These are phyloP conservation scores for Rhododendron williamsianum DNA, from an alignment of 148 eudicot genomes.

Conservation along the genomic window DNA sequence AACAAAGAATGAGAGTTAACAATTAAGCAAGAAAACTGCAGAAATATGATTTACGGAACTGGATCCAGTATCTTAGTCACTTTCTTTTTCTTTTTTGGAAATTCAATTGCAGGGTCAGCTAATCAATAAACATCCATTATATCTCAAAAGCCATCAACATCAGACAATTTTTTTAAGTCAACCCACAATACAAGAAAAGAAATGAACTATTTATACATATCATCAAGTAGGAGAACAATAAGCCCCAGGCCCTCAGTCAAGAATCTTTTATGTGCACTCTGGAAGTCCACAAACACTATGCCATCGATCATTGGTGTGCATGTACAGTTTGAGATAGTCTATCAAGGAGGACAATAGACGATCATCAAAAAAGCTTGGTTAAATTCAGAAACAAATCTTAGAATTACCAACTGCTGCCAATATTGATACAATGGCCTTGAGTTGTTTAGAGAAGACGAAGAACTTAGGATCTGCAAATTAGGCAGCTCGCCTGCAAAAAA, in stretches of 20 bases:
- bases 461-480: slow-evolving; percentile 23
- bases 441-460: slow-evolving; percentile 24
- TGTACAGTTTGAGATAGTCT: background rate
- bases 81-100: background rate
- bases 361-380: background rate
- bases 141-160: background rate
- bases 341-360: background rate
- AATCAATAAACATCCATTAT: background rate
- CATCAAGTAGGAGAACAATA: background rate
- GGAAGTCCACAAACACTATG: background rate
- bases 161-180: background rate
- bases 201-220: background rate
- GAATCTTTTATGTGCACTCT: background rate
- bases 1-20: background rate
- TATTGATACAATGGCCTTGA: slow-evolving; percentile 54
- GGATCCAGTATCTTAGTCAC: background rate
- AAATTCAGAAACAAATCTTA: background rate
- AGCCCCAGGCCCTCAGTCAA: background rate
- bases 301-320: background rate
- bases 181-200: background rate
- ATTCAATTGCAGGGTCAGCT: background rate
- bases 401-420: slow-evolving; percentile 64
- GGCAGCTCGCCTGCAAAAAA: slow-evolving; percentile 43
- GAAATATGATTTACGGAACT: background rate
- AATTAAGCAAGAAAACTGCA: background rate